phyloP scores from a whole-genome alignment of 345 rosid genomes.

The Raphanus raphanistrum region DNA sequence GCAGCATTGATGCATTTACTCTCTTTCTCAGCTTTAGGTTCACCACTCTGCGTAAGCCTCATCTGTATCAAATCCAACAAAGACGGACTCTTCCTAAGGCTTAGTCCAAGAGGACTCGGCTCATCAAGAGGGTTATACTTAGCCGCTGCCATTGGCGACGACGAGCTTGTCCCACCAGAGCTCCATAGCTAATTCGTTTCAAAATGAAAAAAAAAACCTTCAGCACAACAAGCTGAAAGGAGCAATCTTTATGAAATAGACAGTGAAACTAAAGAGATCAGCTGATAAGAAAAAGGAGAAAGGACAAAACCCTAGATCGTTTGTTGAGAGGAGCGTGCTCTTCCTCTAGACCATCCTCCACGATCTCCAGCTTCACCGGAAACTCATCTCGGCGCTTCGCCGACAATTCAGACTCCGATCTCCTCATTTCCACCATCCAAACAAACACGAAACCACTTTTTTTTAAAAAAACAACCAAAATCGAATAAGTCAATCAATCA shows the following conservation, averaged over 20 bases:
- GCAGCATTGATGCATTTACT: slow-evolving; percentile 38
- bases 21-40: slow-evolving; percentile 51
- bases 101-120: slow-evolving; percentile 94
- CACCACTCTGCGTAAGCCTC: slow-evolving; percentile 70
- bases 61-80: slow-evolving; percentile 92
- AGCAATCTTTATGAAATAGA: not conserved
- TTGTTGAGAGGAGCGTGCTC: slow-evolving; percentile 64
- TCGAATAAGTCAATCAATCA: not conserved
- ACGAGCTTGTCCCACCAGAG: slow-evolving; percentile 59
- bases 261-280: not conserved
- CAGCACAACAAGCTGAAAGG: no score
- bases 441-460: not conserved
- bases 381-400: slow-evolving; percentile 46
- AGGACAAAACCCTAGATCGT: slow-evolving; percentile 62
- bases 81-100: slow-evolving; percentile 91
- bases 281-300: slow-evolving; percentile 41
- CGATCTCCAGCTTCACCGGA: slow-evolving; percentile 86
- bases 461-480: not conserved
- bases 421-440: slow-evolving; percentile 81
- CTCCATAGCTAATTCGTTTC: slow-evolving; percentile 50
- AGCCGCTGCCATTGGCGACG: slow-evolving; percentile 47
- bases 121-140: slow-evolving; percentile 88
- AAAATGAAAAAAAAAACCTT: no score
- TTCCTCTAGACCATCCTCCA: slow-evolving; percentile 70
- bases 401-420: slow-evolving; percentile 51